Evolutionary conservation across 177 flowering plant genomes (phyloP).

Genomic region (Vitis hybrid): DNA sequence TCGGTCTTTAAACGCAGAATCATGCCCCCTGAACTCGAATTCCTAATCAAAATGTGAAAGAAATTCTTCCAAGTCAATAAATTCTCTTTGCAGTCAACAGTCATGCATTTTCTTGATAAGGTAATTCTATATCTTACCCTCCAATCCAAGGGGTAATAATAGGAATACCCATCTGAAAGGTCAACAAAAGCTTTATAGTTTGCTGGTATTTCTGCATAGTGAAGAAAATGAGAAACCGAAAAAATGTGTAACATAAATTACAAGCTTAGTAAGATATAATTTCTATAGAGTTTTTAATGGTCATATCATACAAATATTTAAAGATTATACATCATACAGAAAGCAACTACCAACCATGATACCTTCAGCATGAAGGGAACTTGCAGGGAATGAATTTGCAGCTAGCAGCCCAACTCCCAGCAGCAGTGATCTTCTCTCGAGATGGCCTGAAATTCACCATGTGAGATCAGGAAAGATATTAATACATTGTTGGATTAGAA

Average conservation of each 20-base stretch:
- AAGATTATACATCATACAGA: no score
- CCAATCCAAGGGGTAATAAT: slow-evolving; percentile 86
- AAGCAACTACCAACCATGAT: slow-evolving; percentile 4
- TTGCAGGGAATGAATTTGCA: slow-evolving; percentile 41
- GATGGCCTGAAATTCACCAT: slow-evolving; percentile 32
- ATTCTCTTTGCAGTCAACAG: not conserved
- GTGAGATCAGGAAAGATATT: not conserved
- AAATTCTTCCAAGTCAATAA: not conserved
- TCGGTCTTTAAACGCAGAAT: slow-evolving; percentile 88
- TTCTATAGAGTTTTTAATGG: not conserved
- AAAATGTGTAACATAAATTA: not conserved
- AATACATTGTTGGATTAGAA: not conserved
- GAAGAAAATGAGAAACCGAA: not conserved
- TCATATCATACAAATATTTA: not conserved
- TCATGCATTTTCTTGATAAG: not conserved
- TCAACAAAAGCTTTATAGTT: slow-evolving; percentile 66
- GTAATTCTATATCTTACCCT: slow-evolving; percentile 38
- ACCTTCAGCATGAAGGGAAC: slow-evolving; percentile 65
- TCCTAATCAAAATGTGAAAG: slow-evolving; percentile 43
- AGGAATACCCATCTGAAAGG: slow-evolving; percentile 70
- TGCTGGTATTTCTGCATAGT: slow-evolving; percentile 55
- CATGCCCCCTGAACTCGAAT: slow-evolving; percentile 76
- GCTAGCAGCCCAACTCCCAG: slow-evolving; percentile 55
- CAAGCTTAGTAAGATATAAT: not conserved
- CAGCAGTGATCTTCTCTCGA: slow-evolving; percentile 48